Percentiles rank a stretch among this genome's conserved stretches.
phyloP scores from a whole-genome alignment of 2,329 filamentous ascomycete genomes.

The Hypoxylon sp. region DNA sequence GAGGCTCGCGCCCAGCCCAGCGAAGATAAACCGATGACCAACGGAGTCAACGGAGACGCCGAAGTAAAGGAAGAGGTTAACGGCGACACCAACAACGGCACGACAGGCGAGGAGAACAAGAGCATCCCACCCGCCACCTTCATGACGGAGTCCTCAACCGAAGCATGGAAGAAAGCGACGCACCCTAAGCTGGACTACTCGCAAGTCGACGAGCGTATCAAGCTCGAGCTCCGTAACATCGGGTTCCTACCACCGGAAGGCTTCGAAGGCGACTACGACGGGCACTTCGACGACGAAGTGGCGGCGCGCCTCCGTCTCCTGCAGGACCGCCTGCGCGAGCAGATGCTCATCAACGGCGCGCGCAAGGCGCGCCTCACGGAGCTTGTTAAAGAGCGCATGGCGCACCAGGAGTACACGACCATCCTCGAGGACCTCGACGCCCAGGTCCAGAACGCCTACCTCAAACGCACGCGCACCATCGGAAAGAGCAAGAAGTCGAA shows the following conservation, averaged over 20 bases:
- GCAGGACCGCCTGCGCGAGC: conserved; percentile 84
- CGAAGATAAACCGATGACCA: conserved; percentile 71
- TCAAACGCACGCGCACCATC: conserved; percentile 94
- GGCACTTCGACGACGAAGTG: conserved; percentile 93
- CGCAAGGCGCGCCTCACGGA: conserved; percentile 90
- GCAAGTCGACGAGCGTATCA: conserved; percentile 89
- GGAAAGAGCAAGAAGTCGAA: conserved; percentile 95
- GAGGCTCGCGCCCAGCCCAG: conserved; percentile 72
- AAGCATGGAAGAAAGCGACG: conserved; percentile 83
- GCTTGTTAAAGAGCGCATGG: conserved; percentile 91
- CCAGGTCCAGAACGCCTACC: conserved; percentile 94
- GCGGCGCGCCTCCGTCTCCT: conserved; percentile 89
- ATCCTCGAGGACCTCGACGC: conserved; percentile 97
- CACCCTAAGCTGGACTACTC: conserved; percentile 85
- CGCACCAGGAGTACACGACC: conserved; percentile 95
- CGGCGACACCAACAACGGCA: conserved; percentile 59
- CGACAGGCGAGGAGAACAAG: conserved; percentile 60
- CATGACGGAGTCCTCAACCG: conserved; percentile 82
- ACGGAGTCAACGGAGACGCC: conserved; percentile 61
- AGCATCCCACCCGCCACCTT: conserved; percentile 78
- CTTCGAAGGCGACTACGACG: conserved; percentile 82
- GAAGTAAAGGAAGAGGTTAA: conserved; percentile 69
- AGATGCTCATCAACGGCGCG: conserved; percentile 89
- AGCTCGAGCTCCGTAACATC: conserved; percentile 91
- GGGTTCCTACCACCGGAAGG: conserved; percentile 82